Evolutionary conservation across 805 yeast species (phyloP).

Genomic region (Candida andamanensis): DNA sequence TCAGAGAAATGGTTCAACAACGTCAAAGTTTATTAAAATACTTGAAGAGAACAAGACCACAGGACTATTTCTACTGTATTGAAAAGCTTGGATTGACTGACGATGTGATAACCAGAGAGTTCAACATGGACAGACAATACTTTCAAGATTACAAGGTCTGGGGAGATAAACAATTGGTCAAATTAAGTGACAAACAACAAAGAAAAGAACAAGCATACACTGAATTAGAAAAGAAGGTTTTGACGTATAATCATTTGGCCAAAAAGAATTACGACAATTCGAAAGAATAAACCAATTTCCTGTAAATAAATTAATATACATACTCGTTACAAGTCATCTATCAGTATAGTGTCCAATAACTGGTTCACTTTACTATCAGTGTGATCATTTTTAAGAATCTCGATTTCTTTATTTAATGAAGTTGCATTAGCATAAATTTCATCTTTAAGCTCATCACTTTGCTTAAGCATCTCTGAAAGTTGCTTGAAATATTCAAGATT

Average conservation of each 20-base stretch:
- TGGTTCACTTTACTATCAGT: constrained; percentile 19
- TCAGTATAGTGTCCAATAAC: constrained; percentile 16
- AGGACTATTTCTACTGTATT: constrained; percentile 79
- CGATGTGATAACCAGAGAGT: constrained; percentile 70
- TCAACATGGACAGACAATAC: constrained; percentile 72
- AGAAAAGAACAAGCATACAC: constrained; percentile 22
- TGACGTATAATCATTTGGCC: constrained; percentile 34
- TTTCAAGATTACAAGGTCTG: constrained; percentile 73
- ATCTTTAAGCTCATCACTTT: constrained; percentile 16
- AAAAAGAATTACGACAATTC: constrained; percentile 25
- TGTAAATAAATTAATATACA: constrained; percentile 1
- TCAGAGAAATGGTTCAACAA: constrained; percentile 82
- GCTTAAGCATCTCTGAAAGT: constrained; percentile 16
- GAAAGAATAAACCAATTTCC: constrained; percentile 1
- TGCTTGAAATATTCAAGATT: constrained; percentile 24
- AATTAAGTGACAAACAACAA: constrained; percentile 32
- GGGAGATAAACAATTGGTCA: constrained; percentile 67
- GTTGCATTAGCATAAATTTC: constrained; percentile 19
- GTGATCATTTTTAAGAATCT: constrained; percentile 14
- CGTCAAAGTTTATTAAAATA: constrained; percentile 82
- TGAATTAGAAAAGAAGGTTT: constrained; percentile 37
- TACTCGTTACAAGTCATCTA: constrained; percentile 7
- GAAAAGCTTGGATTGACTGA: constrained; percentile 86
- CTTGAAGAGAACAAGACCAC: constrained; percentile 73
- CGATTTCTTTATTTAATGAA: constrained; percentile 17